These are phyloP conservation scores for Leccinum subfulvum DNA, from an alignment of 1,284 basidiomycete genomes.

Conservation along the genomic window DNA sequence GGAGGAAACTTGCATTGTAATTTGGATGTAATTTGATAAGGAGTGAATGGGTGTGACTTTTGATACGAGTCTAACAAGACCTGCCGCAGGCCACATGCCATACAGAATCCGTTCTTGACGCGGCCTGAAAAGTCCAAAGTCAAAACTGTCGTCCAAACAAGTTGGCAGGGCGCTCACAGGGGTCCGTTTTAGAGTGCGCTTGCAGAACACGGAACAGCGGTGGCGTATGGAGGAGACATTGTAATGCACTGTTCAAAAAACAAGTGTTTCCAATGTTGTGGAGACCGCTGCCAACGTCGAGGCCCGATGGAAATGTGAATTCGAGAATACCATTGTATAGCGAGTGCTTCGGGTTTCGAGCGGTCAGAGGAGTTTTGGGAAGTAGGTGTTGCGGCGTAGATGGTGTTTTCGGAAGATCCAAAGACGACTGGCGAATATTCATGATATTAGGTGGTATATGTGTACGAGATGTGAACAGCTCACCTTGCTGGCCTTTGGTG, in stretches of 20 bases:
- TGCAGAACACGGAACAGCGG: slow-evolving; percentile 76
- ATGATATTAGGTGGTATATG: slow-evolving; percentile 5
- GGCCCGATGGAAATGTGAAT: slow-evolving; percentile 48
- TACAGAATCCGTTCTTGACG: slow-evolving; percentile 64
- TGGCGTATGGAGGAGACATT: slow-evolving; percentile 92
- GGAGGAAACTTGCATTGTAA: slow-evolving; percentile 58
- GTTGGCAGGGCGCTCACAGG: slow-evolving; percentile 42
- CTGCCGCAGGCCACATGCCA: slow-evolving; percentile 67
- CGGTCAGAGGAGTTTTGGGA: slow-evolving; percentile 24
- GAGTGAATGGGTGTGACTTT: slow-evolving; percentile 52
- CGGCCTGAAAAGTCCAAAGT: slow-evolving; percentile 44
- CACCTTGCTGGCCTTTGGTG: slow-evolving; percentile 42
- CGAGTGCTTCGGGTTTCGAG: slow-evolving; percentile 29
- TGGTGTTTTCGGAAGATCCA: slow-evolving; percentile 26
- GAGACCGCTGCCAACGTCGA: slow-evolving; percentile 63
- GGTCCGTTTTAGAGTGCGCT: slow-evolving; percentile 50
- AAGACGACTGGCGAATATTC: slow-evolving; percentile 10
- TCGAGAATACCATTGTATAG: slow-evolving; percentile 57
- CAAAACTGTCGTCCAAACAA: slow-evolving; percentile 3
- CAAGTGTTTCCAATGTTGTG: slow-evolving; percentile 96
- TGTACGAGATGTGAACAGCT: slow-evolving; percentile 3
- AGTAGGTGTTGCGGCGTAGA: slow-evolving; percentile 18
- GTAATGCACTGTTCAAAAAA: slow-evolving; percentile 94
- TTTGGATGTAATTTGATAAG: slow-evolving; percentile 60
- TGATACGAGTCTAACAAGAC: slow-evolving; percentile 54